These are phyloP conservation scores for Hemileccinum rubropunctum DNA, from an alignment of 768 basidiomycete genomes.

Conservation along the genomic window DNA sequence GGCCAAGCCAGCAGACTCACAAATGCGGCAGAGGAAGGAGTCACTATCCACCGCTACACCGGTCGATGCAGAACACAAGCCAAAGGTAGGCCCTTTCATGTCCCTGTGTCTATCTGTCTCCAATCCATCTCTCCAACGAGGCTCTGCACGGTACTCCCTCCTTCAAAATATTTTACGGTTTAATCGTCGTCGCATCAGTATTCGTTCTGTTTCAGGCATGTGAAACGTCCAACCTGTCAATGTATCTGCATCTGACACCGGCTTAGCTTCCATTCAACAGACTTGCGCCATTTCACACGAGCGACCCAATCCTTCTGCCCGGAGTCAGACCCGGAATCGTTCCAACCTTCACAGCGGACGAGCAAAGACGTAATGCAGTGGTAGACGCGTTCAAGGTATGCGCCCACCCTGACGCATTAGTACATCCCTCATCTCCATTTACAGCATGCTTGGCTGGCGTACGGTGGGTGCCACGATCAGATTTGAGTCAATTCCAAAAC, in stretches of 20 bases:
- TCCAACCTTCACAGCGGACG: constrained; percentile 50
- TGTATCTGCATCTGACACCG: neutral
- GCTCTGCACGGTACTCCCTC: neutral
- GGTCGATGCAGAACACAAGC: neutral
- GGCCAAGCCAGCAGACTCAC: constrained; percentile 12
- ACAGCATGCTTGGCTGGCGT: constrained; percentile 84
- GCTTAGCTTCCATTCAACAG: constrained; percentile 17
- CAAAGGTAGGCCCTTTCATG: constrained; percentile 4
- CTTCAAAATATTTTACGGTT: constrained; percentile 10
- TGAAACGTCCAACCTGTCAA: neutral
- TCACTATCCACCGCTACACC: neutral
- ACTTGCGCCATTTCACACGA: constrained; percentile 3
- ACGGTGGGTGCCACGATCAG: constrained; percentile 50
- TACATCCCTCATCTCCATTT: constrained; percentile 12
- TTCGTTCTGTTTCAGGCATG: constrained; percentile 22
- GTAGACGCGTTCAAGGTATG: constrained; percentile 77
- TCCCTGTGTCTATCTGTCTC: neutral
- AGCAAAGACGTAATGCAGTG: constrained; percentile 62
- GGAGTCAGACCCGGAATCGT: constrained; percentile 19
- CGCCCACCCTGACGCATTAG: neutral
- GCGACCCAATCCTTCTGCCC: constrained; percentile 2
- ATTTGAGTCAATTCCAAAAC: constrained; percentile 2
- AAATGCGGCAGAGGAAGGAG: constrained; percentile 24
- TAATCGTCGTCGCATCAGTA: constrained; percentile 4
- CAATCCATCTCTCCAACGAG: constrained; percentile 6